These are phyloP conservation scores for Urtica urens DNA, from an alignment of 306 rosid species.

Conservation along the genomic window DNA sequence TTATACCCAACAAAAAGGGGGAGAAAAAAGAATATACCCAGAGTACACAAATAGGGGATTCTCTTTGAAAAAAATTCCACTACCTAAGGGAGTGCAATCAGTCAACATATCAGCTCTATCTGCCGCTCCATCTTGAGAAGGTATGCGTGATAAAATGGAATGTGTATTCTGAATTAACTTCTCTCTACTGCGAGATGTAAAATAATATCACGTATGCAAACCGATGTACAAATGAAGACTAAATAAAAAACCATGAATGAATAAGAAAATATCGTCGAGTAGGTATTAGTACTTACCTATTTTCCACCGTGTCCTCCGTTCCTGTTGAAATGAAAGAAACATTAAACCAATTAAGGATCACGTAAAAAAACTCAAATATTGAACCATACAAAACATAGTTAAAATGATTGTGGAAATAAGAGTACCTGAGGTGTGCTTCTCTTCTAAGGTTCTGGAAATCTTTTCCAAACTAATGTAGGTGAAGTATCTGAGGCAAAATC, in stretches of 20 bases:
- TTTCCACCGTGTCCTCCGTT: too few relatives aligned
- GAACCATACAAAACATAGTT: background rate
- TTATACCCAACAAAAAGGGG: background rate
- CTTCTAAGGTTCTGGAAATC: slow-evolving; percentile 42
- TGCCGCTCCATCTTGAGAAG: slow-evolving; percentile 37
- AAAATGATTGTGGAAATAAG: slow-evolving; percentile 8
- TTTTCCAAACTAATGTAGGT: slow-evolving; percentile 68
- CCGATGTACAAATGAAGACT: background rate
- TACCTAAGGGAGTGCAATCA: slow-evolving; percentile 23
- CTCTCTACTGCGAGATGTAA: slow-evolving; percentile 42
- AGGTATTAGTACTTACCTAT: too few relatives aligned
- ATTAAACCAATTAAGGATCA: slow-evolving; percentile 1
- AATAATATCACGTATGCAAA: background rate
- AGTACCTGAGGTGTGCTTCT: slow-evolving; percentile 43
- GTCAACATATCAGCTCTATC: slow-evolving; percentile 60
- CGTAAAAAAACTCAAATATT: background rate
- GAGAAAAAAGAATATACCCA: slow-evolving; percentile 8
- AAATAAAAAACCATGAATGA: too few relatives aligned
- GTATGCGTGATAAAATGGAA: slow-evolving; percentile 40
- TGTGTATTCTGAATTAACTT: slow-evolving; percentile 34
- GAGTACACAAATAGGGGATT: background rate
- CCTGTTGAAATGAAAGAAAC: too few relatives aligned
- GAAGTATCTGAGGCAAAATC: slow-evolving; percentile 55
- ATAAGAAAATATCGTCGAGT: too few relatives aligned
- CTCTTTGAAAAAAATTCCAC: background rate